These are phyloP conservation scores for Tolypocladium pustulatum DNA, from an alignment of 2,329 filamentous ascomycete genomes.

Conservation along the genomic window DNA sequence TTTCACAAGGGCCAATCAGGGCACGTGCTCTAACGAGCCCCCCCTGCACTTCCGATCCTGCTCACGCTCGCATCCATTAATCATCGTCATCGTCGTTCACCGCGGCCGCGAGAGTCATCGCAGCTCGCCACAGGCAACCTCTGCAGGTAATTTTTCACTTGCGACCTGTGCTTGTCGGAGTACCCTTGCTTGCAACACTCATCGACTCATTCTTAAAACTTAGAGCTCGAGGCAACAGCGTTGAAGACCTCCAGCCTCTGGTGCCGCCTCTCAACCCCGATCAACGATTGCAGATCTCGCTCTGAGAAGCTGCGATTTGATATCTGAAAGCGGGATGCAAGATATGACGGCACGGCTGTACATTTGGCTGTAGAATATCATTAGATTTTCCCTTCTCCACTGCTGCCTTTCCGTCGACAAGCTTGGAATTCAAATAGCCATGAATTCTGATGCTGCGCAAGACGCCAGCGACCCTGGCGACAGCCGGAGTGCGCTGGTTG, in stretches of 20 bases:
- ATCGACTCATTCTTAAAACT: not conserved
- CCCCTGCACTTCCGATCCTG: not conserved
- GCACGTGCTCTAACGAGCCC: not conserved
- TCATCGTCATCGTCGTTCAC: not conserved
- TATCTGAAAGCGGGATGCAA: not conserved
- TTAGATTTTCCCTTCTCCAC: no score
- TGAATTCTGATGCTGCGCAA: conserved; percentile 14
- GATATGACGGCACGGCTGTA: not conserved
- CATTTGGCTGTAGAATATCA: not conserved
- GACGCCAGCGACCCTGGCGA: conserved; percentile 10
- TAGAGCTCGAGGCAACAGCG: not conserved
- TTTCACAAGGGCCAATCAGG: not conserved
- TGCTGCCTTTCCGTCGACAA: not conserved
- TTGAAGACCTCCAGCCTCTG: not conserved
- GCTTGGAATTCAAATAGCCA: conserved; percentile 1
- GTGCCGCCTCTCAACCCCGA: not conserved
- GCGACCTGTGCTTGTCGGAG: not conserved
- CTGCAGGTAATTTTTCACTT: not conserved
- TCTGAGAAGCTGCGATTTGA: not conserved
- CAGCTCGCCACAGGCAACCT: not conserved
- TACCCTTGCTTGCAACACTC: not conserved
- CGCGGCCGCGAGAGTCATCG: not conserved
- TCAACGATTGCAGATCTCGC: not conserved
- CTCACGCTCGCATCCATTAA: not conserved
- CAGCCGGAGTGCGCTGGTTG: conserved; percentile 14